A percentile compares a stretch with the other conserved stretches of the same genome.
phyloP scores from a whole-genome alignment of 208 protist species.

The Crithidia acanthocephali region DNA sequence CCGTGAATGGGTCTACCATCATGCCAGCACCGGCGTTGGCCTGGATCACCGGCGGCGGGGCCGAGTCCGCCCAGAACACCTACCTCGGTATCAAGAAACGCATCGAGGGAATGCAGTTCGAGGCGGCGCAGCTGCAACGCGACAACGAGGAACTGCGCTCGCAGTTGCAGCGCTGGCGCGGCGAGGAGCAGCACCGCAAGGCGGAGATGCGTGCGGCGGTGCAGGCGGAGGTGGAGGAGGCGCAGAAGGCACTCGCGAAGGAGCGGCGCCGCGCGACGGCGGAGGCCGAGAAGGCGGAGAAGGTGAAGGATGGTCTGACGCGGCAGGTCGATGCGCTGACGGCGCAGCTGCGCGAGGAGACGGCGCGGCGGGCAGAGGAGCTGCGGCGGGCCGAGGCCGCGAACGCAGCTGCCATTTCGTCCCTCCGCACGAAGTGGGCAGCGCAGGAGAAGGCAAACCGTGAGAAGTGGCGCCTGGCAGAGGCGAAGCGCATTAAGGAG shows the following conservation, averaged over 20 bases:
- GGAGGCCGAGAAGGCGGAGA: constrained; percentile 41
- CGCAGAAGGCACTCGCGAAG: constrained; percentile 38
- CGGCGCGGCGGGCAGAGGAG: constrained; percentile 57
- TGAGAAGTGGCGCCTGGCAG: constrained; percentile 84
- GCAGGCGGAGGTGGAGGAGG: constrained; percentile 51
- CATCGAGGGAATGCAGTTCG: constrained; percentile 76
- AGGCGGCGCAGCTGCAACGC: constrained; percentile 69
- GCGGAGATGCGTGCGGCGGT: constrained; percentile 40
- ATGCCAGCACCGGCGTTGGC: constrained; percentile 9
- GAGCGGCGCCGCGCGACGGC: constrained; percentile 39
- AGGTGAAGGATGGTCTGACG: constrained; percentile 59
- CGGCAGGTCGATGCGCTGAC: constrained; percentile 64
- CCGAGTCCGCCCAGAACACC: constrained; percentile 54
- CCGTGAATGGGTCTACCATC: constrained; percentile 1
- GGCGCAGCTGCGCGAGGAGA: constrained; percentile 55
- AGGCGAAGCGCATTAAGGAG: constrained; percentile 92
- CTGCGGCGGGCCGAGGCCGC: constrained; percentile 58
- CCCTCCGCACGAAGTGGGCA: constrained; percentile 70
- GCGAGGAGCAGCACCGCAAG: constrained; percentile 43
- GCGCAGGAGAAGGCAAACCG: constrained; percentile 81
- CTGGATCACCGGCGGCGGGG: constrained; percentile 27
- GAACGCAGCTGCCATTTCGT: constrained; percentile 65
- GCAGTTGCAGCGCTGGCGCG: constrained; percentile 44
- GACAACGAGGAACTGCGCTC: constrained; percentile 72
- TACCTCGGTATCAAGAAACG: constrained; percentile 86